Base-by-base conservation (phyloP, 495 filamentous ascomycete species). In the Penicillium coffeae region DNA sequence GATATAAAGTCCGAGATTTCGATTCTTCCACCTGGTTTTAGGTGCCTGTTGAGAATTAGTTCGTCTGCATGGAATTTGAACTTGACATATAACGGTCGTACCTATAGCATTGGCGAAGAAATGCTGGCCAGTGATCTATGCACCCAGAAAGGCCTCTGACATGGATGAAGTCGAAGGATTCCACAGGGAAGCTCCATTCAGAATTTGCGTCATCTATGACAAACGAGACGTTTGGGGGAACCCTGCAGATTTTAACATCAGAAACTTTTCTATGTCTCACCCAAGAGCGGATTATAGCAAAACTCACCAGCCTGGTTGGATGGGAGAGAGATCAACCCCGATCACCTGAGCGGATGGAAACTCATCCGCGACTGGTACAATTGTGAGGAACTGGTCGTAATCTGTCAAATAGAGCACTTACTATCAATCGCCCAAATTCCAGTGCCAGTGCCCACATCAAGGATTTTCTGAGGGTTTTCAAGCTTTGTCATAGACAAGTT, bases 401-500 rank as follows among this genome's bases (percentile, higher is more conserved):
- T 1, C 19, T 5, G 15, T 21, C 1, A 5, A 19, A 21, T 44
- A 38, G 14, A 22, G 19, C 25, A 8, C 41, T 32, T 14, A 55
- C 56, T 22, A 18, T 77, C 72, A 16, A 80, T 76, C 12, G 75
- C 66, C 78, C 79, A 82, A 3, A 78, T 66, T 6, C 81, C 80
- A 4, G 80, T 82, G 8, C 60, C 60, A 13, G 60, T 60, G 7
- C 75, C 75, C n/a, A 78, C 45, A 45, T 79, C 74, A 8, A 78
- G 56, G 8, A 76, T 69, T 16, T 55, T 66, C 25, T 72, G 65
- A 5, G 70, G 72, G 12, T 71, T 44, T n/a, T 66, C 51, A 3
- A 59, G 38, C 10, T 47, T 19, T 1, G 56, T 59, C 20, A 38
- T 25, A 32, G 48, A 55, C 6, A 59, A 18, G 15, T 52, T 41